Evolutionary conservation across 176 grass and related monocot species (phyloP), one percentile per base, ranked within the genome.

Genomic region (Leersia perrieri): DNA sequence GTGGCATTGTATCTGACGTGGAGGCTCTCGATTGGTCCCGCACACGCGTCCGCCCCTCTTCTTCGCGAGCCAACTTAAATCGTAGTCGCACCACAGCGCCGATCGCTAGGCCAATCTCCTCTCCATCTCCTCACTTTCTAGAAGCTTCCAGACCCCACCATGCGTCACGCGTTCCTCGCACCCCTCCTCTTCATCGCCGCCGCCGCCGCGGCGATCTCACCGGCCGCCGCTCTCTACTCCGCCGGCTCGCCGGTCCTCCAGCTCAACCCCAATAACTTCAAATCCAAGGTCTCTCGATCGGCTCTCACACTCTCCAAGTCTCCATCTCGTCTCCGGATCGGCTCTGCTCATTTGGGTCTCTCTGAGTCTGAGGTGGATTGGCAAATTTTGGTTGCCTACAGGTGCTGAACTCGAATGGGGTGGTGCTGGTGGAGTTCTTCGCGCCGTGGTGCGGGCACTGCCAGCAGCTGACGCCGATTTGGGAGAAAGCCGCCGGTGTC

Each of bases 361-460:
- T 33, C 15, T 58, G 49, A 53, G 3, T 5, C 31, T 49, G 65
- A 57, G 6, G 3, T 58, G 57, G 36, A 7, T 23, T 82, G 77
- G 1, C 11, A 2, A 11, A 27, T 42, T 75, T 90, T 22, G 13
- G 2, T 80, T 67, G 34, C 7, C 23, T 74, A 79, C 87, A 99
- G 97, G 93, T 99, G 41, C 73, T 99, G 87, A 86, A 92, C 29
- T 80, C 97, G 64, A 99, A 96, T 58, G 88, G 97, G 44, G 72
- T 99, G 72, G 97, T 99, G 42, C 81, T 99, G 89, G 97, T 99
- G 35, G 97, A 99, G 73, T 99, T 99, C 87, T 96, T 90, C 69
- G 97, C 97, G 61, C 97, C 97, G 40, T 99, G 93, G 97, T 99
- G 97, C 62, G 97, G 97, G 6, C 97, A 99, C 91, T 99, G 97